These are phyloP conservation scores for Fusarium goolgardi DNA, from an alignment of 2,329 filamentous ascomycete genomes.

Conservation along the genomic window DNA sequence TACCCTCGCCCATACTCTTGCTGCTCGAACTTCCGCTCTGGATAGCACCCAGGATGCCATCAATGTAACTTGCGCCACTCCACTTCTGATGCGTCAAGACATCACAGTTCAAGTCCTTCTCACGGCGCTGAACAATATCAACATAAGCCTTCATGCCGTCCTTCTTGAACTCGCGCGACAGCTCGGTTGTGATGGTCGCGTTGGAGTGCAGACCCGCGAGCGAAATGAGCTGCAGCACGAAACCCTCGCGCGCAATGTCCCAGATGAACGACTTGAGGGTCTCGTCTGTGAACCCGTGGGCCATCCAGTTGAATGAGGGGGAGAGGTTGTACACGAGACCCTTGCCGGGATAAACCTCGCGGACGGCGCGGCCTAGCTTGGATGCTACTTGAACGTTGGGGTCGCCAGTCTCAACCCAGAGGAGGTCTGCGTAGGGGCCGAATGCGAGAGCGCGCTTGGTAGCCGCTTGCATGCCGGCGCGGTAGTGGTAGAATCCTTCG, in stretches of 20 bases:
- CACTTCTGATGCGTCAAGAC: slow-evolving; percentile 96
- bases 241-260: slow-evolving; percentile 93
- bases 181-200: slow-evolving; percentile 74
- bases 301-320: slow-evolving; percentile 99
- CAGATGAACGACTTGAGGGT: slow-evolving; percentile 92
- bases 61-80: slow-evolving; percentile 77
- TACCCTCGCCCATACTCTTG: slow-evolving; percentile 95
- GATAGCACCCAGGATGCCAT: slow-evolving; percentile 89
- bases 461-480: slow-evolving; percentile 83
- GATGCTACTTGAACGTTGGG: slow-evolving; percentile 83
- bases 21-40: slow-evolving; percentile 90
- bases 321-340: slow-evolving; percentile 96
- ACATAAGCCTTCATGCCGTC: slow-evolving; percentile 98
- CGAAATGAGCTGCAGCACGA: slow-evolving; percentile 74
- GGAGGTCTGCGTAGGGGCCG: slow-evolving; percentile 89
- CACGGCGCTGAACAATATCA: slow-evolving; percentile 86
- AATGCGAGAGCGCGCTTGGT: slow-evolving; percentile 95
- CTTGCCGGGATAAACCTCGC: slow-evolving; percentile 77
- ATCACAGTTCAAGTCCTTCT: slow-evolving; percentile 91
- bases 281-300: slow-evolving; percentile 86
- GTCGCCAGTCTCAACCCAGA: slow-evolving; percentile 97
- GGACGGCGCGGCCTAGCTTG: slow-evolving; percentile 81
- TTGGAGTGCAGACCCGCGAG: slow-evolving; percentile 75
- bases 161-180: slow-evolving; percentile 84
- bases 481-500: slow-evolving; percentile 94